Evolutionary conservation across 176 grass and related monocot genomes (phyloP), one percentile per base, ranked within the genome.

Genomic region (Musa beccarii): DNA sequence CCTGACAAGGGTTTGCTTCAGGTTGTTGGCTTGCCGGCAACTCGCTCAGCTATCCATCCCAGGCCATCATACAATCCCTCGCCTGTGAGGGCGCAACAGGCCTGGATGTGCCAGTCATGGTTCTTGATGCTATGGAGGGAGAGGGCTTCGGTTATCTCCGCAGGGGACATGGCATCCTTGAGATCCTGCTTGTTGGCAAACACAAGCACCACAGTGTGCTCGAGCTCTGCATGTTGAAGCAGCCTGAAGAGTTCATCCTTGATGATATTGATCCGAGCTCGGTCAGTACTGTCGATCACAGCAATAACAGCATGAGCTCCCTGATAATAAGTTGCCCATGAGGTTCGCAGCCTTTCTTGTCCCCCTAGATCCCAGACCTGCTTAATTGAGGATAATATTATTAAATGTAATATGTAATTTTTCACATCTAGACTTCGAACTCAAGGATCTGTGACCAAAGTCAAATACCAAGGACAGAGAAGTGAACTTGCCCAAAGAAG

Each of bases 281-380:
- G 90, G 69, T 98, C 94, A 0, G 90, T 98, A 76, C 90, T 93
- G 80, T 98, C 94, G 1, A 98, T 98, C 25, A 98, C 94, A 51
- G 64, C 86, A 17, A 98, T 98, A 3, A 93, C 84, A 13, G 94
- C 94, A 2, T 98, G 94, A 10, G 94, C 87, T 52, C 94, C 94
- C 23, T 80, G 76, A 17, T 89, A 98, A 59, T 93, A 98, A 64
- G 94, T 98, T 0, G 90, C 84, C 94, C 94, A 98, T 9, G 94
- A 98, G 8, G 90, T 84, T 71, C 94, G 83, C 25, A 93, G 84
- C 20, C 86, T 93, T 77, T 98, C 94, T 85, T 93, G 94, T 51
- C 94, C 94, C 66, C 94, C 94, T 57, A 98, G 85, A 83, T 98
- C 94, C 94, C 90, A 98, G 8, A 98, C 94, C 94, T 98, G 79